Percentiles rank a stretch among this genome's conserved stretches.
Conservation (phyloP, 2,329 filamentous ascomycete species). For the Emydomyces testavorans region DNA sequence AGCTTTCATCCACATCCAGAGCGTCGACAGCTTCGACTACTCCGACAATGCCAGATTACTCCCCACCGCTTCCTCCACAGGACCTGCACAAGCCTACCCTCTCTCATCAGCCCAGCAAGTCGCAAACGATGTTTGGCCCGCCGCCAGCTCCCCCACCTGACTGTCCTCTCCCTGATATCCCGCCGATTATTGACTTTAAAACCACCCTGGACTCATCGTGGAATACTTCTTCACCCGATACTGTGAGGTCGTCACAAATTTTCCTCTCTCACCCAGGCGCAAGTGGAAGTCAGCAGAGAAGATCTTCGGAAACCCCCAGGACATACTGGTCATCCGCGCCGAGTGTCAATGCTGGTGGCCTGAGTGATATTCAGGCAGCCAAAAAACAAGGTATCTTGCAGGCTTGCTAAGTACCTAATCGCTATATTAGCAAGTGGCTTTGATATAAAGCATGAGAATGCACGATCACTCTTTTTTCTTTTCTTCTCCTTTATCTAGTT, state of each 20-base stretch:
- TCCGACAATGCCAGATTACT: not conserved
- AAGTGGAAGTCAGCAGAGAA: not conserved
- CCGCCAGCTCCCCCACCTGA: constrained; percentile 22
- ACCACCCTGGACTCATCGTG: not conserved
- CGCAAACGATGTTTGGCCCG: constrained; percentile 19
- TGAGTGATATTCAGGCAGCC: not conserved
- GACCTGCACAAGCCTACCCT: not conserved
- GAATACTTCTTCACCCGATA: not conserved
- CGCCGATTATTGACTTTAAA: constrained; percentile 2
- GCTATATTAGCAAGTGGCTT: too few species aligned
- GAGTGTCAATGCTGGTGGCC: not conserved
- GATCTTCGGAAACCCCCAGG: not conserved
- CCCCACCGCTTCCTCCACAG: not conserved
- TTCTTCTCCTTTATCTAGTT: too few species aligned
- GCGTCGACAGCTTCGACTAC: not conserved
- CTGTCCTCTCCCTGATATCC: constrained; percentile 22
- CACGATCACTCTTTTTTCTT: too few species aligned
- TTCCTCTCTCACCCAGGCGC: not conserved
- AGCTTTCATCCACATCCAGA: not conserved
- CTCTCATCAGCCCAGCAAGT: constrained; percentile 17
- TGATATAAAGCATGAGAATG: too few species aligned
- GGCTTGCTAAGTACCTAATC: too few species aligned
- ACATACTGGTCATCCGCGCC: not conserved
- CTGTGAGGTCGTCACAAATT: not conserved
- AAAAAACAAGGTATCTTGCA: constrained; percentile 4